Evolutionary conservation across 2,329 filamentous ascomycete genomes (phyloP), one percentile per base, ranked within the genome.

Genomic region (Didymella sp.): DNA sequence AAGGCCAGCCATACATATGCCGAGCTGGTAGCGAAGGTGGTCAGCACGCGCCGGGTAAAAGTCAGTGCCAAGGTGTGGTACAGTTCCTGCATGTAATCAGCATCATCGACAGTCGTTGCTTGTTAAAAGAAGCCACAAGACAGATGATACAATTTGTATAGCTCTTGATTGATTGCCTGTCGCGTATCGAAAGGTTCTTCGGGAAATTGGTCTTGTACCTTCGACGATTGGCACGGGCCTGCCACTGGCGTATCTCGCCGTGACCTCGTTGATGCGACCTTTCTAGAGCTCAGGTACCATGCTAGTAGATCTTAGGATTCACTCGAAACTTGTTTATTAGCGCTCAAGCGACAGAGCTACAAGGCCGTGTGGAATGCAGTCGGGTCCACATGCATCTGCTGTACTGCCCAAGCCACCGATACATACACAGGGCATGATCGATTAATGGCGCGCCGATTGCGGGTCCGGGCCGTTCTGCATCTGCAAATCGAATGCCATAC

Each of bases 1-100:
- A 52, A 22, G 25, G 43, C 30, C 33, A n/a, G 28, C 54, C 48
- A 57, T 12, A 44, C 7, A 41, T 12, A 17, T n/a, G 43, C 31
- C 30, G 31, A 24, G n/a, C 12, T 28, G 13, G 17, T 37, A 17
- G 43, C 37, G 30, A 48, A 49, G 54, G 54, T 52, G 48, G 54
- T 57, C 54, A 57, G 54, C 51, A 37, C 17, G 38, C 52, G 30
- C 40, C 45, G 33, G 52, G 5, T 48, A 44, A 50, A 45, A 31
- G n/a, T 21, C 31, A 28, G 35, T 37, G 51, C 51, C 43, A 54
- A 50, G 38, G 17, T 44, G 25, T 38, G 52, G 40, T 45, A 40
- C 45, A 45, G 28, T 49, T 45, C 33, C 35, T 56, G 46, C 53
- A 51, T 30, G 42, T 46, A 46, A 46, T 47, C 46, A 47, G 35